phyloP scores from a whole-genome alignment of 805 yeast genomes.

The Pichia rugopelliculosa region DNA sequence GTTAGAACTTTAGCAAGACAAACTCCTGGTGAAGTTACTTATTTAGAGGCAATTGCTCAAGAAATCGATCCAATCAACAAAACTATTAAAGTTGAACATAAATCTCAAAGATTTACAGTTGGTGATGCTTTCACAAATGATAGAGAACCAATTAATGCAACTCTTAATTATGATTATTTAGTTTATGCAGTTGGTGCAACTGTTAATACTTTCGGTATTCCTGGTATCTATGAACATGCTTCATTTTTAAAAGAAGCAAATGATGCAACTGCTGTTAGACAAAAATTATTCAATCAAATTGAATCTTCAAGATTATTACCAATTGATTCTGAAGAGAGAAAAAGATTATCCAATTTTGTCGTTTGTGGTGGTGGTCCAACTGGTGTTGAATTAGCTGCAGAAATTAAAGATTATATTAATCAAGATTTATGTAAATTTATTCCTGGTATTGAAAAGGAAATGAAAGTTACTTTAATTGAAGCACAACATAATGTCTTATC shows the following conservation, averaged over 20 bases:
- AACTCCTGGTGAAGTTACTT: constrained; percentile 66
- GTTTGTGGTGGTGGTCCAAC: constrained; percentile 99
- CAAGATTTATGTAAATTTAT: constrained; percentile 86
- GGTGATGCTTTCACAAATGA: constrained; percentile 46
- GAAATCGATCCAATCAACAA: constrained; percentile 69
- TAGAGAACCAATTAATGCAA: constrained; percentile 37
- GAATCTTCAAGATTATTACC: constrained; percentile 84
- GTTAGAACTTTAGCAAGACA: constrained; percentile 78
- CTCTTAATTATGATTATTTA: constrained; percentile 67
- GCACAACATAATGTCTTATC: constrained; percentile 84
- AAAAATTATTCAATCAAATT: constrained; percentile 74
- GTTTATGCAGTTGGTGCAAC: constrained; percentile 94
- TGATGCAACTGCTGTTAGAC: constrained; percentile 80
- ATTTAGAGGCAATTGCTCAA: constrained; percentile 87
- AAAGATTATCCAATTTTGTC: constrained; percentile 76
- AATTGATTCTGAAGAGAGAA: constrained; percentile 63
- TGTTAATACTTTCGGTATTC: constrained; percentile 90
- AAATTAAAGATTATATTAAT: constrained; percentile 86
- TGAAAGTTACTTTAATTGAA: constrained; percentile 79
- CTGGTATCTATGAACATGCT: constrained; percentile 87
- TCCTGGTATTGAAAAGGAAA: constrained; percentile 77
- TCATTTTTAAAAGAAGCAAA: constrained; percentile 83
- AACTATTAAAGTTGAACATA: constrained; percentile 53
- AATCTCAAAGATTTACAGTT: constrained; percentile 44
- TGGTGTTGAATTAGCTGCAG: constrained; percentile 97